Conservation (phyloP, 345 rosid genomes). For the Adansonia digitata region DNA sequence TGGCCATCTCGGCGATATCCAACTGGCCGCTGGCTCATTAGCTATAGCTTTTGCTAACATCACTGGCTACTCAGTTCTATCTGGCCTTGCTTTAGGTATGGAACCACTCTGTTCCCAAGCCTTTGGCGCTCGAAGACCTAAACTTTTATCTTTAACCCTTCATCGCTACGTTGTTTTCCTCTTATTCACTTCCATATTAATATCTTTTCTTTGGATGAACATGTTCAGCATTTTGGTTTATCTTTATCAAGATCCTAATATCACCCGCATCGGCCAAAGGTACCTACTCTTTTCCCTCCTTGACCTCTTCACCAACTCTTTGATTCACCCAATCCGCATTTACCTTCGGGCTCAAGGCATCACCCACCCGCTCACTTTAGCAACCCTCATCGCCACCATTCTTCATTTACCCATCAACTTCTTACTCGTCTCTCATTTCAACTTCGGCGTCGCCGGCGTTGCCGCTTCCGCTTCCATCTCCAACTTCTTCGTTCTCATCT, state of each 20-base stretch:
- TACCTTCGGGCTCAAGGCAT: constrained; percentile 97
- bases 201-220: constrained; percentile 72
- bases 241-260: constrained; percentile 67
- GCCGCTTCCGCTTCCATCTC: constrained; percentile 70
- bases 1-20: constrained; percentile 74
- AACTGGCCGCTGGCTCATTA: constrained; percentile 87
- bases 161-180: constrained; percentile 79
- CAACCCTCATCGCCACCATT: constrained; percentile 62
- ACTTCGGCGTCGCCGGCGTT: constrained; percentile 71
- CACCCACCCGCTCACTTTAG: constrained; percentile 79
- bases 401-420: constrained; percentile 65
- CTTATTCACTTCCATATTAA: constrained; percentile 60
- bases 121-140: constrained; percentile 80
- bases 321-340: constrained; percentile 91
- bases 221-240: constrained; percentile 49
- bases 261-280: constrained; percentile 58
- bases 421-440: constrained; percentile 49
- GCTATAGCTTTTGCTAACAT: constrained; percentile 96
- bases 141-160: constrained; percentile 75
- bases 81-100: constrained; percentile 94
- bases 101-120: constrained; percentile 97
- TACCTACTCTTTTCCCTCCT: constrained; percentile 73
- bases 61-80: constrained; percentile 90
- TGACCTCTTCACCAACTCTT: constrained; percentile 73
- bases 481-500: constrained; percentile 48